A percentile compares a stretch with the other conserved stretches of the same genome.
These are phyloP conservation scores for Epichloe hybrida DNA, from an alignment of 2,329 filamentous ascomycete genomes.

Conservation along the genomic window DNA sequence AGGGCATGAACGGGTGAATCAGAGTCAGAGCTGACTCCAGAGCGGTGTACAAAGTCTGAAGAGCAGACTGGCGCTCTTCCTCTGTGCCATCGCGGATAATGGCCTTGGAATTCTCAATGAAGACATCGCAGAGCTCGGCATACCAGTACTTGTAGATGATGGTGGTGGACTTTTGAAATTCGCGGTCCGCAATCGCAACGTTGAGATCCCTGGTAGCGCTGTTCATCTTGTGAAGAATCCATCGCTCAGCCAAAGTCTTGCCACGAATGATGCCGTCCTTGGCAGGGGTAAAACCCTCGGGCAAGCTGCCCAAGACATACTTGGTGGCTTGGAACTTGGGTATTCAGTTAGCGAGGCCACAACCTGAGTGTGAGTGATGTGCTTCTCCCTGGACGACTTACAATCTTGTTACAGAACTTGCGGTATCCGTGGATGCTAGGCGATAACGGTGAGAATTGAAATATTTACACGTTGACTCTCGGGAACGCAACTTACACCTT, in stretches of 20 bases:
- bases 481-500: slow-evolving; percentile 41
- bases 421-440: slow-evolving; percentile 68
- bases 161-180: slow-evolving; percentile 61
- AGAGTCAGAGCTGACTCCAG: slow-evolving; percentile 62
- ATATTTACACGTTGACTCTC: too few species aligned
- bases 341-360: slow-evolving; percentile 19
- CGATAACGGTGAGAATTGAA: neutral
- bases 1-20: slow-evolving; percentile 76
- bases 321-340: slow-evolving; percentile 75
- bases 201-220: slow-evolving; percentile 58
- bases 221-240: slow-evolving; percentile 63
- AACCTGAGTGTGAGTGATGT: too few species aligned
- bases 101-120: slow-evolving; percentile 78
- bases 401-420: slow-evolving; percentile 88
- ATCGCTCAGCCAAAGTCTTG: slow-evolving; percentile 35
- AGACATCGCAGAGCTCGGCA: slow-evolving; percentile 65
- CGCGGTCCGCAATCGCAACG: slow-evolving; percentile 48
- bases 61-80: slow-evolving; percentile 58
- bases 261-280: slow-evolving; percentile 23
- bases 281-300: slow-evolving; percentile 49
- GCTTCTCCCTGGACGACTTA: slow-evolving; percentile 7
- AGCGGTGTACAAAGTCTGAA: slow-evolving; percentile 69
- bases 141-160: slow-evolving; percentile 72
- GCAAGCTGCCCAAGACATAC: slow-evolving; percentile 72
- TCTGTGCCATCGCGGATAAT: slow-evolving; percentile 64